Percentiles rank a stretch among this genome's conserved stretches.
These are phyloP conservation scores for Echeveria elegans DNA, from an alignment of 164 flowering plant genomes.

Conservation along the genomic window DNA sequence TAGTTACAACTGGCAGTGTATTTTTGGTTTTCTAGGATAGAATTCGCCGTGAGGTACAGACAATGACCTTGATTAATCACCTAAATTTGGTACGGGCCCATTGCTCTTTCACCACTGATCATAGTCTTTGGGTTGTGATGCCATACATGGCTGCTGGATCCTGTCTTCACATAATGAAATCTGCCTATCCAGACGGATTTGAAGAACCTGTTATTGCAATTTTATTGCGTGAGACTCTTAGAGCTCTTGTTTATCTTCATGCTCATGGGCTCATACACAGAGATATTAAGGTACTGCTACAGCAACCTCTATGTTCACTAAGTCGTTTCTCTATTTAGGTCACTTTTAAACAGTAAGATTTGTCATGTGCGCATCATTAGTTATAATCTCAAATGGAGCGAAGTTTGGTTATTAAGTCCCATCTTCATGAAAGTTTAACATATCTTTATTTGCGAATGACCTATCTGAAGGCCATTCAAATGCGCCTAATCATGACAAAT, in stretches of 20 bases:
- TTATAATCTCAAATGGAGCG: not conserved
- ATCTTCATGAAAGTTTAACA: not conserved
- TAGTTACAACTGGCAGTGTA: not conserved
- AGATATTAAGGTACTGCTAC: slow-evolving; percentile 76
- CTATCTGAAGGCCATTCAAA: not conserved
- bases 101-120: slow-evolving; percentile 61
- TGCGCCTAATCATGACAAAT: not conserved
- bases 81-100: slow-evolving; percentile 66
- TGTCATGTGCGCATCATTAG: not conserved
- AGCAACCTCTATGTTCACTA: not conserved
- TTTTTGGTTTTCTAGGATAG: slow-evolving; percentile 43
- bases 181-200: slow-evolving; percentile 77
- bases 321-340: not conserved
- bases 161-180: slow-evolving; percentile 88
- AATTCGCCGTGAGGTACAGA: slow-evolving; percentile 77
- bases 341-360: not conserved
- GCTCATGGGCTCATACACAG: slow-evolving; percentile 89
- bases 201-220: slow-evolving; percentile 91
- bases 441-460: not conserved
- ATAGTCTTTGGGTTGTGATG: slow-evolving; percentile 67
- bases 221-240: slow-evolving; percentile 62
- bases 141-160: slow-evolving; percentile 97
- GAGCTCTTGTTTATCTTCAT: slow-evolving; percentile 92
- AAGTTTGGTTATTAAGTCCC: not conserved
- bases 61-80: slow-evolving; percentile 73